Conservation (phyloP, 768 basidiomycete genomes). For the Mrakia blollopis region DNA sequence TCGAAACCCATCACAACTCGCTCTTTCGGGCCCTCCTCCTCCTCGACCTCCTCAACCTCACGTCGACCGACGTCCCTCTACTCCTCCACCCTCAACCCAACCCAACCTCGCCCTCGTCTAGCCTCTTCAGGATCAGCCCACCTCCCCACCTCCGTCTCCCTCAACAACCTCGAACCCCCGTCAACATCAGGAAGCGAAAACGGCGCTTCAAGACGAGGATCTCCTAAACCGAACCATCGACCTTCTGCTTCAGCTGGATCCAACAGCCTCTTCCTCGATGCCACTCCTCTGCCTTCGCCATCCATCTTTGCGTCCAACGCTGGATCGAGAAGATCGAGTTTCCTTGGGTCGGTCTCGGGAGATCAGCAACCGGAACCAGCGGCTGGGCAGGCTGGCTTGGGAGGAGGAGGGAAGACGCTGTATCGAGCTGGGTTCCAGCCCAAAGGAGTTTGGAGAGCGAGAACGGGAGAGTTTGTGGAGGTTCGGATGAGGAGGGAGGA, state of each 20-base stretch:
- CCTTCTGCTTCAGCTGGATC: not conserved
- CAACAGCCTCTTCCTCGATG: not conserved
- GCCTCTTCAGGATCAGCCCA: slow-evolving; percentile 2
- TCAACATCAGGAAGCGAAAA: not conserved
- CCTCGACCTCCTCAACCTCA: not conserved
- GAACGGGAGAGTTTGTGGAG: slow-evolving; percentile 75
- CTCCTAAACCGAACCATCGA: not conserved
- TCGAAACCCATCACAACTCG: slow-evolving; percentile 8
- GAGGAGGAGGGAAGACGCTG: slow-evolving; percentile 37
- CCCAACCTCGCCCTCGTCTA: not conserved
- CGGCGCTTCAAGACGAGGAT: not conserved
- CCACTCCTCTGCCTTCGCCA: not conserved
- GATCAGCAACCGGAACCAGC: not conserved
- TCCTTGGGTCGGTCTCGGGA: slow-evolving; percentile 11
- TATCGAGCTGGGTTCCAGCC: slow-evolving; percentile 94
- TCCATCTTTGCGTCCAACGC: slow-evolving; percentile 7
- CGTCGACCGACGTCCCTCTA: not conserved
- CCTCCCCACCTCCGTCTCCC: slow-evolving; percentile 4
- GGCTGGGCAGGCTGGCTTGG: not conserved
- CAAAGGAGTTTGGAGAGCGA: slow-evolving; percentile 68
- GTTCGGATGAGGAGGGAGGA: slow-evolving; percentile 44
- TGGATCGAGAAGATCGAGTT: not conserved
- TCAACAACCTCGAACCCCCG: not conserved
- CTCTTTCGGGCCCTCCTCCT: slow-evolving; percentile 9
- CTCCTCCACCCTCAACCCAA: not conserved